These are phyloP conservation scores for Aspergillus ellipticus DNA, from an alignment of 495 filamentous ascomycete genomes.

Conservation along the genomic window DNA sequence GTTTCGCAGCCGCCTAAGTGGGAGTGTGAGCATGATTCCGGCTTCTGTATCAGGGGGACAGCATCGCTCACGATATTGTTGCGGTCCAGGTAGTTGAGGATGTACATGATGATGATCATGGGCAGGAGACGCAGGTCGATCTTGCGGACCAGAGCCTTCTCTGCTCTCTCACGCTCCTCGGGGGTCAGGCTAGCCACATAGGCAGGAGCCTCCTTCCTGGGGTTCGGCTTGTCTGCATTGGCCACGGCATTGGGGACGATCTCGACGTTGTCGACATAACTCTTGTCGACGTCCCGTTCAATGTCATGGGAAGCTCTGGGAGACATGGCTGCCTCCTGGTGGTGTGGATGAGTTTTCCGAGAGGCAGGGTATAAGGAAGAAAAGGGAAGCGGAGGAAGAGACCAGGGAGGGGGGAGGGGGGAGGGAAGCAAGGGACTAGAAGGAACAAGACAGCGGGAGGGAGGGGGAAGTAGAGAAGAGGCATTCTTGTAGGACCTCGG, in stretches of 20 bases:
- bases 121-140: constrained; percentile 62
- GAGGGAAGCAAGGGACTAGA: background rate
- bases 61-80: constrained; percentile 48
- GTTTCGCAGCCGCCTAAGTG: constrained; percentile 39
- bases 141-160: constrained; percentile 55
- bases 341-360: background rate
- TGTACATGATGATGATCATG: constrained; percentile 68
- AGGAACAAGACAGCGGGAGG: background rate
- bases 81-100: constrained; percentile 78
- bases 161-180: constrained; percentile 45
- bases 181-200: constrained; percentile 47
- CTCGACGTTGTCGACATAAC: constrained; percentile 59
- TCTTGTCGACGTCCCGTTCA: constrained; percentile 46
- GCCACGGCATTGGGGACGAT: constrained; percentile 20
- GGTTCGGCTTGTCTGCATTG: constrained; percentile 30
- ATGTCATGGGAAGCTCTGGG: constrained; percentile 20
- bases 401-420: background rate
- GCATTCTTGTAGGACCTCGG: constrained; percentile 2
- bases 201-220: constrained; percentile 42
- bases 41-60: background rate
- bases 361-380: background rate
- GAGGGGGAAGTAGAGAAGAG: background rate
- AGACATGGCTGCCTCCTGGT: constrained; percentile 22
- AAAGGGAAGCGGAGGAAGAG: constrained; percentile 1
- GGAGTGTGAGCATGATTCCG: background rate